Base-by-base conservation (phyloP, 768 basidiomycete species). In the Pulveroboletus sp. region DNA sequence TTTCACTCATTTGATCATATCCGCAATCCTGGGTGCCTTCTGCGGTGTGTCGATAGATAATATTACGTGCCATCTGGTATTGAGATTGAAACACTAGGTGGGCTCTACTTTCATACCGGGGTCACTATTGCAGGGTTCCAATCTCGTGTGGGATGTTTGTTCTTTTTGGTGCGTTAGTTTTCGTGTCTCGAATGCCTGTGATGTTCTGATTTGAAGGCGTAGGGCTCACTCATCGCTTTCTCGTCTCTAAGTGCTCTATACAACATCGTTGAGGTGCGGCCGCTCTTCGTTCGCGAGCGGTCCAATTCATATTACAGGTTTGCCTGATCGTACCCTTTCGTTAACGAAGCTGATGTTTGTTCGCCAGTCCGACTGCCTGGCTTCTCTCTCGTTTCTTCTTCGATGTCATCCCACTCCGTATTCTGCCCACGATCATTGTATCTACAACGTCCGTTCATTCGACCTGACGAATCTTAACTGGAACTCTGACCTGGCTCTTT, bases 221-320 rank as follows among this genome's bases (percentile, higher is more conserved):
- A 89, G 89, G 93, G 93, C 29, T 83, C 93, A 13, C 77, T 97
- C 23, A 82, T 96, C 42, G 90, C 94, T 1, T 96, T 97, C 69
- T 92, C 90, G 1, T 80, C 90, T 4, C 72, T 97, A 36, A 94
- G 92, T 58, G 92, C 94, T 0, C 66, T 98, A 50, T 89, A 92
- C 65, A 93, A 94, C 53, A 76, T 96, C 38, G 82, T 93, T 2
- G 86, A 86, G 63, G 76, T 86, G 47, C 80, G 93, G 24, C 81
- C 89, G 0, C 76, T 98, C 17, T 98, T 97, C 75, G 73, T 96
- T 29, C 81, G 94, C 10, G 94, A 98, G 67, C 76, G 94, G 30
- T 87, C 93, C 2, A 83, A 83, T 41, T 74, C 75, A 4, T 95
- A 90, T 67, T 96, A 95, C 64, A 89, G 87, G 90, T 85, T 49